A percentile compares a stretch with the other conserved stretches of the same genome.
phyloP scores from a whole-genome alignment of 2,329 filamentous ascomycete species.

The Sporothrix variecibatus region DNA sequence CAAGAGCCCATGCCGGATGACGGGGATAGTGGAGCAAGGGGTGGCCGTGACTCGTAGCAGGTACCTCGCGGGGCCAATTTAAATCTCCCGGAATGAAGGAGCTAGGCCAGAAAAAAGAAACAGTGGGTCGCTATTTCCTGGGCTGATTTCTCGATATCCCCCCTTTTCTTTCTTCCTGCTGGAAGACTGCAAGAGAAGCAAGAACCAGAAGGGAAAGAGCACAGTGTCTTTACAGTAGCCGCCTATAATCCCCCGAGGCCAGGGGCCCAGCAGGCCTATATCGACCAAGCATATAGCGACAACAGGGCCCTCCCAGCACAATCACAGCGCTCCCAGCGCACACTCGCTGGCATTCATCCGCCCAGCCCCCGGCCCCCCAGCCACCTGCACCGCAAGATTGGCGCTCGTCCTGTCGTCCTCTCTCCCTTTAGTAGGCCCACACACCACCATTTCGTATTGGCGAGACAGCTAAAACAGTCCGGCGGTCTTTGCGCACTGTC shows the following conservation, averaged over 20 bases:
- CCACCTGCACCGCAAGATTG: not conserved
- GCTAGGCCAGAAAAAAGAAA: constrained; percentile 28
- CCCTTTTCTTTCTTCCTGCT: constrained; percentile 4
- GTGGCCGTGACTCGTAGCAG: constrained; percentile 23
- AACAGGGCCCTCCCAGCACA: not conserved
- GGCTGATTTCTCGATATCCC: constrained; percentile 20
- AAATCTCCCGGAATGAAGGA: constrained; percentile 32
- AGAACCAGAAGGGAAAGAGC: not conserved
- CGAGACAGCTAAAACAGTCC: not conserved
- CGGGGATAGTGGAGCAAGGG: not conserved
- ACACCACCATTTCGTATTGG: constrained; percentile 6
- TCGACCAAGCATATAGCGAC: not conserved
- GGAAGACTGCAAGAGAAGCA: not conserved
- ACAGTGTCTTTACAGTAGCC: constrained; percentile 1
- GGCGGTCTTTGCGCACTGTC: constrained; percentile 11
- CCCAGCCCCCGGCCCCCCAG: constrained; percentile 8
- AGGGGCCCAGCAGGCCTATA: not conserved
- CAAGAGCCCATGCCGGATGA: constrained; percentile 9
- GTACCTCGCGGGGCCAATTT: constrained; percentile 29
- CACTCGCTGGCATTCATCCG: not conserved
- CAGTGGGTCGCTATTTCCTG: constrained; percentile 26
- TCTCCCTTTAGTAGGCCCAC: constrained; percentile 20
- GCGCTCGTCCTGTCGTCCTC: not conserved
- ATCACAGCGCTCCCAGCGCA: not conserved
- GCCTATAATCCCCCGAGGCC: not conserved